Evolutionary conservation across 2,329 filamentous ascomycete genomes (phyloP), one percentile per base, ranked within the genome.

Genomic region (Botryotinia calthae): DNA sequence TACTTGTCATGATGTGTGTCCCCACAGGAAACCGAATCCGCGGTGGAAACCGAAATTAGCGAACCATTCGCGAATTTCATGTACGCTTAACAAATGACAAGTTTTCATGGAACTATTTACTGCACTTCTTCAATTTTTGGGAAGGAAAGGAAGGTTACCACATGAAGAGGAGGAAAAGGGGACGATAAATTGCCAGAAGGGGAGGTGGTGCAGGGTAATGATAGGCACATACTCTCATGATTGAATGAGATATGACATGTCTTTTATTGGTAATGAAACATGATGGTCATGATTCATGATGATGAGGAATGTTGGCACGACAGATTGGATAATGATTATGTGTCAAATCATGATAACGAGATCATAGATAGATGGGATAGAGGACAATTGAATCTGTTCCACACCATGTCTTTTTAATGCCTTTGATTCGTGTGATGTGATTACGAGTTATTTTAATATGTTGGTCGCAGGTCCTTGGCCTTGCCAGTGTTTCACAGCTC

Each of bases 351-450:
- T 58, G 65, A 68, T 31, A 42, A 68, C 48, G 48, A 56, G 54
- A 44, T 54, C 25, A 68, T 68, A 56, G 65, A 42, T 67, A 8
- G 48, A 68, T 68, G 37, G 81, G 79, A 81, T 86, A 86, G 86
- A 86, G 73, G 85, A 84, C 85, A 79, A 77, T 86, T 85, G 86
- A 87, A 86, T 86, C 84, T 75, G 70, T 72, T 75, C 68, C 72
- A 46, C n/a, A 51, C 25, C 31, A 59, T 56, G 14, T 22, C 14
- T 8, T 67, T 56, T 40, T 44, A 18, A 42, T 20, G 9, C n/a
- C 34, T 54, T 42, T 42, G 51, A 64, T 65, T 56, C 25, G 51
- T 56, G 14, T 31, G n/a, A 25, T 56, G 37, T 56, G n/a, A 68
- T 25, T 42, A 20, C 28, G 34, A 68, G 16, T 44, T 16, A 56